Percentiles rank a stretch among this genome's conserved stretches.
Evolutionary conservation across 805 yeast genomes (phyloP).

Genomic region (Starmera pachycereana): DNA sequence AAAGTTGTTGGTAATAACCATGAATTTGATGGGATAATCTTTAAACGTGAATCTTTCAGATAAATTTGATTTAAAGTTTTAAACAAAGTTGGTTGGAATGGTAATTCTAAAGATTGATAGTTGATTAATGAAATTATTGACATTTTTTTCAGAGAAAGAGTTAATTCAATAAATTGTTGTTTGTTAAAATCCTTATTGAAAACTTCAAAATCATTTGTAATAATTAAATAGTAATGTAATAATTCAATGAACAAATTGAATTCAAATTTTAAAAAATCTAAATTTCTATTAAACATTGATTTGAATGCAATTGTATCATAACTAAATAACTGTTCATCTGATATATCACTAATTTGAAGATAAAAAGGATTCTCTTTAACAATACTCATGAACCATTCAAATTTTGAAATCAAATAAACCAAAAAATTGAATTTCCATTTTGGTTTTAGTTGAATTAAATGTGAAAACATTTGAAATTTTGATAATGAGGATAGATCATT

Average conservation of each 20-base stretch:
- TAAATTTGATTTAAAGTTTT: conserved; percentile 54
- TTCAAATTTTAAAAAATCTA: conserved; percentile 18
- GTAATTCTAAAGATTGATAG: conserved; percentile 16
- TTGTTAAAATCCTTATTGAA: conserved; percentile 30
- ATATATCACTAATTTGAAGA: conserved; percentile 10
- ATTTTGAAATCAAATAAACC: conserved; percentile 31
- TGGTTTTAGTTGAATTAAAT: conserved; percentile 29
- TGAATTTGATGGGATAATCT: conserved; percentile 36
- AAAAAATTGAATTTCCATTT: conserved; percentile 26
- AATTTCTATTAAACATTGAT: conserved; percentile 2
- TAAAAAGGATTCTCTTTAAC: conserved; percentile 16
- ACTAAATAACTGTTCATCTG: conserved; percentile 5
- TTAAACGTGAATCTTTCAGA: conserved; percentile 51
- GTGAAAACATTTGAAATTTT: conserved; percentile 16
- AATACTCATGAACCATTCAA: conserved; percentile 21
- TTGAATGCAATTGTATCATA: conserved; percentile 1
- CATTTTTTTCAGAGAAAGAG: conserved; percentile 18
- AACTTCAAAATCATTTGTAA: conserved; percentile 57
- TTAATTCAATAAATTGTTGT: conserved; percentile 22
- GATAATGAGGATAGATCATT: conserved; percentile 11
- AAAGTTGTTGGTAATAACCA: conserved; percentile 31
- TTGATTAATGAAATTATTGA: conserved; percentile 29
- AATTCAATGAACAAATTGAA: conserved; percentile 48
- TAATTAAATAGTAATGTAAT: conserved; percentile 54
- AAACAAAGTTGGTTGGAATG: conserved; percentile 23